A percentile compares a stretch with the other conserved stretches of the same genome.
Evolutionary conservation across 2,329 filamentous ascomycete genomes (phyloP).

Genomic region (Neofusicoccum ribis): DNA sequence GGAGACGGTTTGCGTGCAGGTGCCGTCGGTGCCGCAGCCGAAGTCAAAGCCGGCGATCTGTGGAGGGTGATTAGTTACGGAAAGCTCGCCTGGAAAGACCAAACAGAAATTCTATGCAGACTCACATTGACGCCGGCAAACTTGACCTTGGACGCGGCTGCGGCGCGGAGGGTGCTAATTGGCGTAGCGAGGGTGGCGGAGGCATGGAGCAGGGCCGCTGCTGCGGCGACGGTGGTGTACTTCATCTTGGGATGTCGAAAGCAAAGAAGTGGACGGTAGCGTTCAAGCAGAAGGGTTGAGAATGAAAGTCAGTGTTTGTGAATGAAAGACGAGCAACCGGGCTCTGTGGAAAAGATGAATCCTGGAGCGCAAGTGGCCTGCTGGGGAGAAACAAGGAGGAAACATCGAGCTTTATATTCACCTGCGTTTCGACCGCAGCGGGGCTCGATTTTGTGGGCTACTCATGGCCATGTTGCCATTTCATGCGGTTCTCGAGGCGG

Average conservation of each 20-base stretch:
- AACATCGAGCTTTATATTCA: neutral
- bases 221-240: neutral
- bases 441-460: neutral
- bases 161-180: neutral
- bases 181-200: neutral
- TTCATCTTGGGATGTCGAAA: neutral
- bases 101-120: no score
- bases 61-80: no score
- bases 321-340: constrained; percentile 8
- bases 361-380: neutral
- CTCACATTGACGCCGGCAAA: constrained; percentile 39
- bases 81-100: no score
- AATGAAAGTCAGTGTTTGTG: neutral
- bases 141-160: constrained; percentile 23
- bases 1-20: constrained; percentile 25
- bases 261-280: neutral
- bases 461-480: neutral
- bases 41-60: constrained; percentile 52
- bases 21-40: constrained; percentile 40
- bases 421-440: neutral
- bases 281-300: neutral
- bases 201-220: neutral
- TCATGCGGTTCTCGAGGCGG: neutral
- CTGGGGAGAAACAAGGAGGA: neutral
- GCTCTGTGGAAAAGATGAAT: neutral